phyloP scores from a whole-genome alignment of 805 yeast genomes.

The Myxozyma vanderwaltii region DNA sequence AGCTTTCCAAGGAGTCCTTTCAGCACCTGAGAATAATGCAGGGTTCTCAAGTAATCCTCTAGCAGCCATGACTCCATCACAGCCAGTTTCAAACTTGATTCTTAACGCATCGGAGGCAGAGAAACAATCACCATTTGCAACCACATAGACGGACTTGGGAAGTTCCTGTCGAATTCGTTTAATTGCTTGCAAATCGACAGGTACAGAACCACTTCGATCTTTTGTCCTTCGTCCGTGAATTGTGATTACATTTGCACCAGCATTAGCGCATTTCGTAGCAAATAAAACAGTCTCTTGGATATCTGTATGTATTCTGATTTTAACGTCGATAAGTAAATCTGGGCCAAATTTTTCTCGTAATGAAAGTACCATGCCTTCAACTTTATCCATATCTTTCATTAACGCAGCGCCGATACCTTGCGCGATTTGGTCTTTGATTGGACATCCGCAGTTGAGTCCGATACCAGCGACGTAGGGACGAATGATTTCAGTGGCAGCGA shows the following conservation, averaged over 20 bases:
- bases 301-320: slow-evolving; percentile 84
- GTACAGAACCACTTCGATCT: slow-evolving; percentile 74
- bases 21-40: slow-evolving; percentile 73
- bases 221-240: slow-evolving; percentile 89
- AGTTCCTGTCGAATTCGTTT: slow-evolving; percentile 59
- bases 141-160: slow-evolving; percentile 62
- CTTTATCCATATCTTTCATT: slow-evolving; percentile 78
- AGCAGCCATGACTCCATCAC: slow-evolving; percentile 95
- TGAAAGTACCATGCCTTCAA: slow-evolving; percentile 79
- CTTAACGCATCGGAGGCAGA: slow-evolving; percentile 60
- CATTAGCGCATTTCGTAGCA: slow-evolving; percentile 71
- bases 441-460: slow-evolving; percentile 97
- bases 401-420: slow-evolving; percentile 98
- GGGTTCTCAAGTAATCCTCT: slow-evolving; percentile 87
- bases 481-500: slow-evolving; percentile 85
- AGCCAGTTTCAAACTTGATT: slow-evolving; percentile 69
- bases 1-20: slow-evolving; percentile 85
- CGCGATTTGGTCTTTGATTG: slow-evolving; percentile 88
- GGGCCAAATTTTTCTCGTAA: slow-evolving; percentile 77
- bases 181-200: slow-evolving; percentile 84
- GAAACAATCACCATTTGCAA: slow-evolving; percentile 98
- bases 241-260: slow-evolving; percentile 92
- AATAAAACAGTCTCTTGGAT: slow-evolving; percentile 69
- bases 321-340: slow-evolving; percentile 78
- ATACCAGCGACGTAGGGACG: slow-evolving; percentile 89